These are phyloP conservation scores for Martiniozyma asiatica DNA, from an alignment of 1,139 yeast species.

Conservation along the genomic window DNA sequence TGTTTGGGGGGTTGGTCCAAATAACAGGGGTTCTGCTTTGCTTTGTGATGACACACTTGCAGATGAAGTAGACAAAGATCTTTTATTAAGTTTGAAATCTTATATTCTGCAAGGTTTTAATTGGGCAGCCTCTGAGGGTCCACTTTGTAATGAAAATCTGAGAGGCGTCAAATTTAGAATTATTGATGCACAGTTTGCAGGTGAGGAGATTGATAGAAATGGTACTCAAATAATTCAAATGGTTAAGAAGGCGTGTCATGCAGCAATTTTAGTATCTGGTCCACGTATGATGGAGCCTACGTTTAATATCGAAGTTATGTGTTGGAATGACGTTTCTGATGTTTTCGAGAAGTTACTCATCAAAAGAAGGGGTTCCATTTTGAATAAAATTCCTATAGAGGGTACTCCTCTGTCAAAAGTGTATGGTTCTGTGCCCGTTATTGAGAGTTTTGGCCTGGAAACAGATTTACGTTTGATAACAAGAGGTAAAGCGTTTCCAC, in stretches of 20 bases:
- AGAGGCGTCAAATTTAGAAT: constrained; percentile 62
- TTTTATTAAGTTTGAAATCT: constrained; percentile 37
- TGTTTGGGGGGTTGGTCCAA: constrained; percentile 72
- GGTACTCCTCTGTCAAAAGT: constrained; percentile 64
- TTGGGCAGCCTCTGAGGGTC: constrained; percentile 83
- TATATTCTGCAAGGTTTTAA: constrained; percentile 64
- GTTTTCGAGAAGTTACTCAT: constrained; percentile 28
- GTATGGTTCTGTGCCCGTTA: constrained; percentile 66
- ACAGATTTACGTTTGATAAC: constrained; percentile 72
- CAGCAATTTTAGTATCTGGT: constrained; percentile 66
- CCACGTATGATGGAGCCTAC: constrained; percentile 81
- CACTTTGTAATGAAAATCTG: constrained; percentile 77
- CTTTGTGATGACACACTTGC: constrained; percentile 70
- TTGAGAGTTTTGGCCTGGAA: constrained; percentile 83
- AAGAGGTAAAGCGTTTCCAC: constrained; percentile 68
- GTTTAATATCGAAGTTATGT: constrained; percentile 47
- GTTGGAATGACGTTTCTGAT: constrained; percentile 30
- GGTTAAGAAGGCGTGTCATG: constrained; percentile 72
- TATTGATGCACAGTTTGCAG: constrained; percentile 45
- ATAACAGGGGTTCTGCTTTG: constrained; percentile 40
- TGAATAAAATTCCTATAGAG: constrained; percentile 43
- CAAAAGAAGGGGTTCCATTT: constrained; percentile 49
- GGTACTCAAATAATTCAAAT: constrained; percentile 77
- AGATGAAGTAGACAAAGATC: constrained; percentile 49
- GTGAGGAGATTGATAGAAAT: constrained; percentile 36